A percentile compares a stretch with the other conserved stretches of the same genome.
phyloP scores from a whole-genome alignment of 305 asterid genomes.

The Andrographis paniculata region DNA sequence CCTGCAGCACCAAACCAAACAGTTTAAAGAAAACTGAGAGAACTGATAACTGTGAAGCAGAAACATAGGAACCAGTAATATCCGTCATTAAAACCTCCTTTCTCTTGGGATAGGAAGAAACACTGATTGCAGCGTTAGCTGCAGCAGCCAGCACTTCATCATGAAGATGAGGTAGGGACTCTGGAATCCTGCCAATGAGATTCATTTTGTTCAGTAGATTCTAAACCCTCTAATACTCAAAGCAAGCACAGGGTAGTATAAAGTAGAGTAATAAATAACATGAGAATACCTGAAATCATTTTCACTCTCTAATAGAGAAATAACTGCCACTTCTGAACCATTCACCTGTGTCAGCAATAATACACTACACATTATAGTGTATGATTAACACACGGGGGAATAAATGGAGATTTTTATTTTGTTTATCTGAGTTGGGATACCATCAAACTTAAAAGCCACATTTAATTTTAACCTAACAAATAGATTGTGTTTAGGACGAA shows the following conservation, averaged over 20 bases:
- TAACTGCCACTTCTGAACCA: slow-evolving; percentile 74
- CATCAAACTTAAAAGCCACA: no score
- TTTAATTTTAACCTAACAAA: slow-evolving; percentile 1
- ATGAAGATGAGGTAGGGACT: slow-evolving; percentile 74
- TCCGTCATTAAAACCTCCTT: slow-evolving; percentile 44
- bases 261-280: slow-evolving; percentile 16
- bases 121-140: slow-evolving; percentile 50
- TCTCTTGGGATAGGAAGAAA: slow-evolving; percentile 48
- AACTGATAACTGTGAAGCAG: slow-evolving; percentile 14
- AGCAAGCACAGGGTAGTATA: slow-evolving; percentile 19
- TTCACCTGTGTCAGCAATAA: slow-evolving; percentile 40
- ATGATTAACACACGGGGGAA: no score
- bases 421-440: no score
- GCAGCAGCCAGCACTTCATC: slow-evolving; percentile 95
- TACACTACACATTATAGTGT: neutral
- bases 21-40: slow-evolving; percentile 11
- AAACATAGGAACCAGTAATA: slow-evolving; percentile 17
- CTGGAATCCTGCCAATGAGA: slow-evolving; percentile 51
- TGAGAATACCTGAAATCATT: slow-evolving; percentile 67
- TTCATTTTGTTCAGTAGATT: slow-evolving; percentile 16
- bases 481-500: slow-evolving; percentile 1
- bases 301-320: slow-evolving; percentile 58
- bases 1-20: slow-evolving; percentile 42
- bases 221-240: slow-evolving; percentile 10
- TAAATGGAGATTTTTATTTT: no score